These are phyloP conservation scores for Penstemon barbatus DNA, from an alignment of 257 asterid species.

Conservation along the genomic window DNA sequence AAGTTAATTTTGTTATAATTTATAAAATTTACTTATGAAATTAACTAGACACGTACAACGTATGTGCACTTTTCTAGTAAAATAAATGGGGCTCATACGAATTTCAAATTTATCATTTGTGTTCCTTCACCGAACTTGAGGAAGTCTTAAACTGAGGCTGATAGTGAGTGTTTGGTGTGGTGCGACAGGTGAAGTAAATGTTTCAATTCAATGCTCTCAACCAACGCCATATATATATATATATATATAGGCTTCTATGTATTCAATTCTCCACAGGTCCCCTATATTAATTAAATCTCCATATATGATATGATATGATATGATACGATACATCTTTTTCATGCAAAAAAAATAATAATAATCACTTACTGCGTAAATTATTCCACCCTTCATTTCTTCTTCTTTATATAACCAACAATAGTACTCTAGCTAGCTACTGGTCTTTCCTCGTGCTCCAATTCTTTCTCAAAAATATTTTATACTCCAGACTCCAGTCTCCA, in stretches of 20 bases:
- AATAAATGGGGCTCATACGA: too few species aligned
- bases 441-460: not conserved
- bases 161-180: not conserved
- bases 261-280: constrained; percentile 41
- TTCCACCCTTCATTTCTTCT: constrained; percentile 4
- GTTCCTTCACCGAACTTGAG: too few species aligned
- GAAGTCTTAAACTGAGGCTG: too few species aligned
- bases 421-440: too few species aligned
- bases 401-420: not conserved
- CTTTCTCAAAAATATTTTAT: not conserved
- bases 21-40: too few species aligned
- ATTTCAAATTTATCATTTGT: too few species aligned
- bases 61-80: too few species aligned
- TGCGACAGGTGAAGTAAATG: constrained; percentile 36
- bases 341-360: too few species aligned
- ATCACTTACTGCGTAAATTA: constrained; percentile 25
- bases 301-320: too few species aligned
- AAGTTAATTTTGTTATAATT: too few species aligned
- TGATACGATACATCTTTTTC: too few species aligned
- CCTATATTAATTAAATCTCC: not conserved
- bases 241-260: constrained; percentile 3
- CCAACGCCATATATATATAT: constrained; percentile 36
- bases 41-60: too few species aligned
- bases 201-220: constrained; percentile 50
- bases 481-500: not conserved